phyloP scores from a whole-genome alignment of 2,329 filamentous ascomycete species.

The Paradendryphiella salina region DNA sequence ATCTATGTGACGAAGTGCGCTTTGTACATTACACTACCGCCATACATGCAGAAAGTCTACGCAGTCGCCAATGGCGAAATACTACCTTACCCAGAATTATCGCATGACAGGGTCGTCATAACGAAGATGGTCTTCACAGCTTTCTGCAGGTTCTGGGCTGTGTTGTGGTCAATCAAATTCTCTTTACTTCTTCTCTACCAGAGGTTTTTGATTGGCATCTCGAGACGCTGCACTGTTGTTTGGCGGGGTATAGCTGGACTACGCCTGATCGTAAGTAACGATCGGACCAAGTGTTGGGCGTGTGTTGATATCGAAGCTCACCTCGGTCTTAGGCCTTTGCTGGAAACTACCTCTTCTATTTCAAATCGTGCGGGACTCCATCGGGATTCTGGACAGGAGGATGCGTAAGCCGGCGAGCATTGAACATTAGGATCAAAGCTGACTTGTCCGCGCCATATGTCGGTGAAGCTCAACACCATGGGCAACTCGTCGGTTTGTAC shows the following conservation, averaged over 20 bases:
- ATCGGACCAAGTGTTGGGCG: no score
- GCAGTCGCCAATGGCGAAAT: constrained; percentile 27
- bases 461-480: constrained; percentile 3
- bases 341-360: constrained; percentile 23
- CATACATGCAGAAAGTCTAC: constrained; percentile 38
- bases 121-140: constrained; percentile 46
- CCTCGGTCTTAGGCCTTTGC: constrained; percentile 32
- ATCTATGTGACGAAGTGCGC: constrained; percentile 31
- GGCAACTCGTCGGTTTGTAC: constrained; percentile 34
- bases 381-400: constrained; percentile 18
- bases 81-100: constrained; percentile 31
- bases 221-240: constrained; percentile 33
- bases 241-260: constrained; percentile 44
- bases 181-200: constrained; percentile 42
- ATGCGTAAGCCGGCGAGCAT: constrained; percentile 4
- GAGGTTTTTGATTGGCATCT: constrained; percentile 30
- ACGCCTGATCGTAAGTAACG: constrained; percentile 14
- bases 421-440: neutral
- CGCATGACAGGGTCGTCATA: constrained; percentile 29
- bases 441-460: neutral
- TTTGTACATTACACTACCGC: constrained; percentile 44
- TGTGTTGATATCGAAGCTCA: constrained; percentile 16
- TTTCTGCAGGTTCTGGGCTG: constrained; percentile 34
- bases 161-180: constrained; percentile 11
- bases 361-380: constrained; percentile 24